A percentile compares a stretch with the other conserved stretches of the same genome.
phyloP scores from a whole-genome alignment of 2,329 filamentous ascomycete species.

The Mollisia scopiformis region DNA sequence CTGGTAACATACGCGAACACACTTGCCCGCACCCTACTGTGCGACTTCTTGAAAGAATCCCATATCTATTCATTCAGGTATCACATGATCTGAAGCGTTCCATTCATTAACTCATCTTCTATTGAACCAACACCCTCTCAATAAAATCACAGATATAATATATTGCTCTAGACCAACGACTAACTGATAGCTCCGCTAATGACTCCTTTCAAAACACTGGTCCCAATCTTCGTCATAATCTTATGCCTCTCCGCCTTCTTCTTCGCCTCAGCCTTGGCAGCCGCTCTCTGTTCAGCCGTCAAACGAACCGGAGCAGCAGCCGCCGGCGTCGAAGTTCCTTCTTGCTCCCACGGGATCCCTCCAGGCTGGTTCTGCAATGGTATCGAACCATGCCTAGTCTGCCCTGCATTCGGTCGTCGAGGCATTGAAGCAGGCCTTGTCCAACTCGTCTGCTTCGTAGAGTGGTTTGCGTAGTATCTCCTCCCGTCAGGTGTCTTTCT shows the following conservation, averaged over 20 bases:
- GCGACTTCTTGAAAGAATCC: too few relatives aligned
- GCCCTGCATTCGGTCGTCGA: neutral
- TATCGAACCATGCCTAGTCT: neutral
- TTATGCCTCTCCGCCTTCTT: neutral
- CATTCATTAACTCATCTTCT: too few relatives aligned
- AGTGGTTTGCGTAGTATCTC: neutral
- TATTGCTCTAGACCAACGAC: too few relatives aligned
- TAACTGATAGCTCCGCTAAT: neutral
- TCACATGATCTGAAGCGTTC: too few relatives aligned
- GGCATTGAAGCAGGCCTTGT: neutral
- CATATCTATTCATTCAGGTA: too few relatives aligned
- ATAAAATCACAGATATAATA: neutral
- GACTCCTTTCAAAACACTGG: neutral
- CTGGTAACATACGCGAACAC: too few relatives aligned
- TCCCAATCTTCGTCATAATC: neutral
- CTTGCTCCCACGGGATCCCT: neutral
- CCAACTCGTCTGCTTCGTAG: neutral
- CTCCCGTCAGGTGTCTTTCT: neutral
- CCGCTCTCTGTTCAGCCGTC: neutral
- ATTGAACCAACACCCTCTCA: too few relatives aligned
- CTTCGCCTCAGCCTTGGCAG: neutral
- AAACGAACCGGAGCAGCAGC: neutral
- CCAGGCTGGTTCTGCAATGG: neutral
- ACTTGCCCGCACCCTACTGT: too few relatives aligned
- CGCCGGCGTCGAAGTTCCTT: neutral